These are phyloP conservation scores for Hortaea werneckii DNA, from an alignment of 2,329 filamentous ascomycete species.

Conservation along the genomic window DNA sequence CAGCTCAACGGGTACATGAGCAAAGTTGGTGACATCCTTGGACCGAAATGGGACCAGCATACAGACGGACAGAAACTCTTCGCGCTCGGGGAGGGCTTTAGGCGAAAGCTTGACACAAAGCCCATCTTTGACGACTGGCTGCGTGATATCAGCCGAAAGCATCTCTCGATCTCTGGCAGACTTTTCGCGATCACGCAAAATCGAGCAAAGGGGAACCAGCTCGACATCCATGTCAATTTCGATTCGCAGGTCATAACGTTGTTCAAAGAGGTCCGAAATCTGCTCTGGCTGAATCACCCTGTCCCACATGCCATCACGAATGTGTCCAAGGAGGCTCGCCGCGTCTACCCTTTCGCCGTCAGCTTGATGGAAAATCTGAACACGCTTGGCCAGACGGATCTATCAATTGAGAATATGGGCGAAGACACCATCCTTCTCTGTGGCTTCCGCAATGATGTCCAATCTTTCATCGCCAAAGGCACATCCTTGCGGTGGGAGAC, in stretches of 20 bases:
- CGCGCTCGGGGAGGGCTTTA: constrained; percentile 83
- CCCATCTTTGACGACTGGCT: constrained; percentile 96
- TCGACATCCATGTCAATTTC: constrained; percentile 91
- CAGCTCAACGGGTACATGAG: constrained; percentile 96
- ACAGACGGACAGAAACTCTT: constrained; percentile 90
- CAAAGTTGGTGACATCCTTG: constrained; percentile 93
- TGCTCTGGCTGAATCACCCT: constrained; percentile 88
- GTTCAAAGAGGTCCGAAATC: constrained; percentile 96
- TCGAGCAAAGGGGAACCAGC: constrained; percentile 75
- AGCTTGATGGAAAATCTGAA: constrained; percentile 98
- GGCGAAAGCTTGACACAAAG: constrained; percentile 87
- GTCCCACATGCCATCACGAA: constrained; percentile 92
- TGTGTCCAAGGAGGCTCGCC: constrained; percentile 95
- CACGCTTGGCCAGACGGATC: constrained; percentile 78
- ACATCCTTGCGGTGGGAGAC: constrained; percentile 92
- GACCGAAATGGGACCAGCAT: constrained; percentile 88
- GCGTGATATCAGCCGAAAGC: constrained; percentile 74
- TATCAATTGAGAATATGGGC: constrained; percentile 73
- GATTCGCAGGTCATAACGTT: constrained; percentile 93
- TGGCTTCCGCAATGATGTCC: constrained; percentile 85
- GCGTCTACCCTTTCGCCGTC: constrained; percentile 95
- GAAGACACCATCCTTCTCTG: constrained; percentile 80
- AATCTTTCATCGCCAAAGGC: constrained; percentile 72
- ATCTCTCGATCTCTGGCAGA: constrained; percentile 83
- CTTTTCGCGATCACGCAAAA: constrained; percentile 85